Base-by-base conservation (phyloP, 441 rosid species). In the Cnidoscolus chayamansa region DNA sequence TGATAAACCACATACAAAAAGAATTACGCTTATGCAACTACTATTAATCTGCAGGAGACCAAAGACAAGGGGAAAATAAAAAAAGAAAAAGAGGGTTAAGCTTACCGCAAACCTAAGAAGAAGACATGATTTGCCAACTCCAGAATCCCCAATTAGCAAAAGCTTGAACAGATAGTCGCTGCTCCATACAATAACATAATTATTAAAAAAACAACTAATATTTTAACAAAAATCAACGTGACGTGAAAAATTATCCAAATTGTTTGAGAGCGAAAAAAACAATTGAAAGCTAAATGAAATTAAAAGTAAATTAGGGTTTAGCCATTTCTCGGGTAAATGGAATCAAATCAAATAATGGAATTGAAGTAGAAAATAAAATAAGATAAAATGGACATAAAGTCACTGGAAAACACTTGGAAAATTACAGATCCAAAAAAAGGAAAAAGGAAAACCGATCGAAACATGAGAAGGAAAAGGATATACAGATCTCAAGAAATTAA, bases 121-220 rank as follows among this genome's bases (percentile, higher is more conserved):
- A 69, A 77, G 74, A 59, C 77, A 77, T 49, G 80, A 77, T 63
- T 77, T 72, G 62, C 80, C 76, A 71, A 67, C 75, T 56, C 74
- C 82, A 57, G 78, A 71, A 47, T 77, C 76, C 69, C 80, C 77
- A 55, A 77, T 77, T 31, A 77, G 70, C 76, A 77, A 69, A 49
- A 77, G 70, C 77, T 72, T 67, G 20, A 72, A 73, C 68, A 76
- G 67, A 61, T 72, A 72, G 37, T 72, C 76, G 32, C 72, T 71
- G 58, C 63, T 30, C 50, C 57, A 60, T 0, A 58, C 1, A 15
- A 10, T 40, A 40, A 2, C 37, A 35, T 2, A 35, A 35, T 35
- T 35, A 35, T 25, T 25, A 25, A 25, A 25, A 25, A 37, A 17
- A 19, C 25, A 59, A 59, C 61, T 11, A 31, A 11, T 9, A 51